A percentile compares a stretch with the other conserved stretches of the same genome.
phyloP scores from a whole-genome alignment of 352 stramenopile genomes.

The Phytophthora melonis region DNA sequence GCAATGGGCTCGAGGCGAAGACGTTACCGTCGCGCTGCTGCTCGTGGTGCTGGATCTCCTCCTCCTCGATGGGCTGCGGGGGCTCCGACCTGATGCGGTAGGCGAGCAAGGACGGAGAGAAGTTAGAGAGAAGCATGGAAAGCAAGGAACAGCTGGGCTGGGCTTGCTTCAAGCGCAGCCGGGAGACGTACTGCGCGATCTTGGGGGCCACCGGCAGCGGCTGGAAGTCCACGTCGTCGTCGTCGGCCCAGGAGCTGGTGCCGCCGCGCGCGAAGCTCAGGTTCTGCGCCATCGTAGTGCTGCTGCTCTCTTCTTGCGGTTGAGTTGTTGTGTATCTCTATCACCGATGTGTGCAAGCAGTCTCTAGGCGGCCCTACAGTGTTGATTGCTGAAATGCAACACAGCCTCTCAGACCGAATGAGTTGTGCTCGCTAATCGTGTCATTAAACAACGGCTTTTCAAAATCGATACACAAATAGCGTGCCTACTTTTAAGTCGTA shows the following conservation, averaged over 20 bases:
- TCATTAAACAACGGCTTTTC: no score
- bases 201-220: constrained; percentile 53
- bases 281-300: constrained; percentile 62
- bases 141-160: neutral
- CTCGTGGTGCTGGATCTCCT: constrained; percentile 47
- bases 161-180: neutral
- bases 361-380: neutral
- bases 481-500: no score
- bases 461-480: no score
- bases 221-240: constrained; percentile 74
- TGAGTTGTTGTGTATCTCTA: constrained; percentile 26
- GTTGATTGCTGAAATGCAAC: neutral
- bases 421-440: no score
- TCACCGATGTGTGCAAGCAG: neutral
- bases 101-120: neutral
- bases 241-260: constrained; percentile 82
- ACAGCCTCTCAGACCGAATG: neutral
- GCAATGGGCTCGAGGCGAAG: neutral
- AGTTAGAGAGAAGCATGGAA: constrained; percentile 19
- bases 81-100: constrained; percentile 35
- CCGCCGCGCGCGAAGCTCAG: constrained; percentile 55
- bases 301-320: constrained; percentile 15
- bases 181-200: constrained; percentile 52
- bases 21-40: constrained; percentile 42
- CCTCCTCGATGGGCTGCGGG: constrained; percentile 47